These are phyloP conservation scores for Gleditsia sinensis DNA, from an alignment of 306 rosid genomes.

Conservation along the genomic window DNA sequence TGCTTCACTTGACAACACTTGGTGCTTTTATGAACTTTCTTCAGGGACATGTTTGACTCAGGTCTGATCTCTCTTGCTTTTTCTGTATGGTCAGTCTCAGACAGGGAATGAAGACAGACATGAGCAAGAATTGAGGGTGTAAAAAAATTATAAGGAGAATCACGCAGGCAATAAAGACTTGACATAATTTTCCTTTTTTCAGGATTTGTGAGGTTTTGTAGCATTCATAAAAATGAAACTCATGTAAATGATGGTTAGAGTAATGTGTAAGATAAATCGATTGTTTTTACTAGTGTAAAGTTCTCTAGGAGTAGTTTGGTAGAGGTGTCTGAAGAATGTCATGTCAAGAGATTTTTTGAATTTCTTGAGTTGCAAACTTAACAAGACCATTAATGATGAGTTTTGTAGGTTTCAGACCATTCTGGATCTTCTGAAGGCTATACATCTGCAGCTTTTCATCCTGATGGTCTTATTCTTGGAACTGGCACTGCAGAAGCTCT, in stretches of 20 bases:
- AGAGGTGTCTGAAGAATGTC: slow-evolving; percentile 1
- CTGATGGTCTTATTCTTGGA: slow-evolving; percentile 99
- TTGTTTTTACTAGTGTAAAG: background rate
- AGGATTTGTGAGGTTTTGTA: background rate
- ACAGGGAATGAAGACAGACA: background rate
- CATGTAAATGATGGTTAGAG: background rate
- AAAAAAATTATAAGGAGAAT: background rate
- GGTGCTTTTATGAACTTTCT: slow-evolving; percentile 96
- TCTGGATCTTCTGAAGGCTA: slow-evolving; percentile 77
- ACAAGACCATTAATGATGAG: slow-evolving; percentile 13
- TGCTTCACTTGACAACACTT: slow-evolving; percentile 90
- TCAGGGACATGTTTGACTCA: slow-evolving; percentile 92
- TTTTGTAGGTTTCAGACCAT: slow-evolving; percentile 71
- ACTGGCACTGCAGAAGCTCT: slow-evolving; percentile 86
- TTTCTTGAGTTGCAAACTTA: background rate
- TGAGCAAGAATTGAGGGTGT: background rate
- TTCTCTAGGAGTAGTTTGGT: background rate
- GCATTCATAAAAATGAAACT: background rate
- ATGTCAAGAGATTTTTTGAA: background rate
- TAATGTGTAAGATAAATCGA: background rate
- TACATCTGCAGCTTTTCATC: slow-evolving; percentile 97
- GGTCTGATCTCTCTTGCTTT: slow-evolving; percentile 47
- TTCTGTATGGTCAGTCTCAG: background rate
- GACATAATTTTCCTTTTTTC: background rate
- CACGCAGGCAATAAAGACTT: background rate